phyloP scores from a whole-genome alignment of 371 early-diverging fungal genomes.

The Syncephalis fuscata region DNA sequence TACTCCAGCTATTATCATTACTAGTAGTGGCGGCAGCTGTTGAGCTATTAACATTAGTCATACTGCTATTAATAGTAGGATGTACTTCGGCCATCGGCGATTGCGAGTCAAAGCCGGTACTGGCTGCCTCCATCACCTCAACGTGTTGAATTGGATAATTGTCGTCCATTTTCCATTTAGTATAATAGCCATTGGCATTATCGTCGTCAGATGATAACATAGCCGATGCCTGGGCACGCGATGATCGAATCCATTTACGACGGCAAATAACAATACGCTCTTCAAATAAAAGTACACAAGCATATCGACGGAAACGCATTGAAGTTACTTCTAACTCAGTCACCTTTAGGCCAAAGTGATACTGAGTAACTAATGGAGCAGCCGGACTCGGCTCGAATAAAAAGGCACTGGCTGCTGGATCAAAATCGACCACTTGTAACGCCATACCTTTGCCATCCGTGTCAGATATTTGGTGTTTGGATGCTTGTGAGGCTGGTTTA shows the following conservation, averaged over 20 bases:
- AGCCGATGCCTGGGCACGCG: constrained; percentile 9
- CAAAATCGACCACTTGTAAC: constrained; percentile 31
- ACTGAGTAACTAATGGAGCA: constrained; percentile 27
- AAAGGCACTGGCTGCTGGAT: constrained; percentile 22
- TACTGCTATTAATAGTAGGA: background rate
- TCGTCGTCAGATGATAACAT: background rate
- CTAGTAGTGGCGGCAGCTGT: no score
- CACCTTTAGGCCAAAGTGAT: constrained; percentile 43
- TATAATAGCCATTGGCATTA: constrained; percentile 27
- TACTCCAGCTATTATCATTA: no score
- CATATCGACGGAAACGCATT: constrained; percentile 36
- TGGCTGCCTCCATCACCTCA: constrained; percentile 25
- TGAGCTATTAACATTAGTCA: no score
- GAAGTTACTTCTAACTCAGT: constrained; percentile 34
- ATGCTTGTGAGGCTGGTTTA: constrained; percentile 27
- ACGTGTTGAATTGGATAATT: constrained; percentile 28
- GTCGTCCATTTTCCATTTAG: constrained; percentile 47
- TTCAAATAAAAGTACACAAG: constrained; percentile 37
- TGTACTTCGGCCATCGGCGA: constrained; percentile 17
- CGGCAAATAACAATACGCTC: constrained; percentile 38
- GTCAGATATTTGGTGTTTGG: constrained; percentile 5
- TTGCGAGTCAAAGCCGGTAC: constrained; percentile 3
- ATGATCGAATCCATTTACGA: constrained; percentile 31
- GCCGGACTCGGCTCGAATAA: constrained; percentile 26
- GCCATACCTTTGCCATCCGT: constrained; percentile 22